Evolutionary conservation across 257 asterid species (phyloP), one percentile per base, ranked within the genome.

Genomic region (Solanum dulcamara): DNA sequence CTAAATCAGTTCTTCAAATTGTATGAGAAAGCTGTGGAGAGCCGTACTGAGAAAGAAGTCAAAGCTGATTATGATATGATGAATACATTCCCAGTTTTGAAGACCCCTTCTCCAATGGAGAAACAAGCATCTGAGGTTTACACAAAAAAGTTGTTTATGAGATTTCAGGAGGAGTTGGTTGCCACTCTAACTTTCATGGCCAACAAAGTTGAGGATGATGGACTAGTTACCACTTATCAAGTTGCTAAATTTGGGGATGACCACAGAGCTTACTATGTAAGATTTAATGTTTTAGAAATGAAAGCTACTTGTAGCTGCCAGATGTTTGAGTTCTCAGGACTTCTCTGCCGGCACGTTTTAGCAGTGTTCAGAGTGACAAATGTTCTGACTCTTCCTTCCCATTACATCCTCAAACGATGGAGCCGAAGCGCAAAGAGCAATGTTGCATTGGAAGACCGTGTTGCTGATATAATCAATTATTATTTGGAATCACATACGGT

Each of bases 61-160:
- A 97, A 92, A 89, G 98, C 99, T 55, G 99, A 97, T 87, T 95
- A 93, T 55, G 99, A 97, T 62, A 92, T 97, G 1, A 91, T 95
- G 94, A 94, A 94, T 83, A 86, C 94, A 28, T 68, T 91, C 51
- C 93, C 97, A 14, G 89, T 85, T 87, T 88, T 97, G 88, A 95
- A 86, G 87, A 97, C 99, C 83, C 98, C 99, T 67, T 97, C 99
- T 70, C 99, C 99, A 14, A 97, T 93, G 98, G 99, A 97, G 94
- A 97, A 94, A 91, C 99, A 97, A 85, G 99, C 96, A 77, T 95
- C 99, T 13, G 97, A 92, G 75, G 92, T 90, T 68, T 97, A 97
- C 93, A 95, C 98, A 4, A 93, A 94, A 87, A 97, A 94, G 90
- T 48, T 97, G 83, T 97, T 97, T 83, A 85, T 59, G 53, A 92